Conservation (phyloP, 129 eudicot genomes). For the Sambucus nigra region DNA sequence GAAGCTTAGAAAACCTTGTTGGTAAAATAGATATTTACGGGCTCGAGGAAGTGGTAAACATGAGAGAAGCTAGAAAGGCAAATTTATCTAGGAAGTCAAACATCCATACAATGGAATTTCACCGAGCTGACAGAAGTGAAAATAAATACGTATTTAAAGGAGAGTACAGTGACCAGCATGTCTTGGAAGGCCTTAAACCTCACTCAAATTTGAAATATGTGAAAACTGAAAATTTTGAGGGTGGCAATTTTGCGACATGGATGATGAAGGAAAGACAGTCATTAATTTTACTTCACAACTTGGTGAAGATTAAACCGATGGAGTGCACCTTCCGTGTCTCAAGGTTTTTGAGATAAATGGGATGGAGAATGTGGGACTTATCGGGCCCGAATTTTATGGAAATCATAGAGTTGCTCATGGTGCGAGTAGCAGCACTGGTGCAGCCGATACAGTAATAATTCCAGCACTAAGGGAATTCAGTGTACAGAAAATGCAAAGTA, state of each 20-base stretch:
- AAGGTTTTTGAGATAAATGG: background rate
- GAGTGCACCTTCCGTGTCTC: constrained; percentile 16
- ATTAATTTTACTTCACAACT: background rate
- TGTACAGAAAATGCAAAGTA: background rate
- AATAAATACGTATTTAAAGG: background rate
- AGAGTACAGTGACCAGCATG: constrained; percentile 8
- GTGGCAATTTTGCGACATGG: constrained; percentile 15
- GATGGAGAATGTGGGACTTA: background rate
- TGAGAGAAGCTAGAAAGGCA: constrained; percentile 14
- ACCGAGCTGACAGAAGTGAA: background rate
- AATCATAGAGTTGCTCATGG: constrained; percentile 8
- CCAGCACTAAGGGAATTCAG: background rate
- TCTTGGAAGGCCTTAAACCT: constrained; percentile 15
- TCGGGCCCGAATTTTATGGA: background rate
- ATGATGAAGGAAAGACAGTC: background rate
- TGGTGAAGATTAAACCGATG: background rate
- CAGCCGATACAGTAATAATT: background rate
- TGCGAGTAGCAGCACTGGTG: too few species aligned
- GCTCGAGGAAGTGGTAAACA: constrained; percentile 13
- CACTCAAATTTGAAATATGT: background rate
- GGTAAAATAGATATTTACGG: too few species aligned
- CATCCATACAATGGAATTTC: background rate
- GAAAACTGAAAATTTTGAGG: background rate
- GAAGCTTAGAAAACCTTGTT: constrained; percentile 1
- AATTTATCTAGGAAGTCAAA: constrained; percentile 10